A percentile compares a stretch with the other conserved stretches of the same genome.
Conservation (phyloP, 2,329 filamentous ascomycete species). For the Plenodomus biglobosus region DNA sequence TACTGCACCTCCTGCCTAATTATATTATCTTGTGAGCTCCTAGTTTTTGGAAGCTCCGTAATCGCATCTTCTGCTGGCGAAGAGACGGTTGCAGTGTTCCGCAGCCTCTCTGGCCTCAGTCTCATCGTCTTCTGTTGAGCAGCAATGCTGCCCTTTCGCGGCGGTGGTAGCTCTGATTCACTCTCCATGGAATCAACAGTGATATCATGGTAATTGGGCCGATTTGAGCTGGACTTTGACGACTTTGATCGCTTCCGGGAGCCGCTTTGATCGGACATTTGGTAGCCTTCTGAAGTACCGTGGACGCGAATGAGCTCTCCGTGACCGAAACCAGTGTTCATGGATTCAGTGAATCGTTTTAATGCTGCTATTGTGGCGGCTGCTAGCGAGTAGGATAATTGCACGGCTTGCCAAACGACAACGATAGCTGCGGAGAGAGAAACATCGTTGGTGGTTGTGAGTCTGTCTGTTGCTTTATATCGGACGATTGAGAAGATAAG, state of each 20-base stretch:
- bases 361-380: conserved; percentile 13
- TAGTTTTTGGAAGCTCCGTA: background rate
- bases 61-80: background rate
- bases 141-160: background rate
- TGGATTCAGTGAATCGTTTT: conserved; percentile 13
- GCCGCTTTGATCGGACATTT: conserved; percentile 8
- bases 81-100: background rate
- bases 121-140: background rate
- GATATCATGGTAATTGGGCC: background rate
- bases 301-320: conserved; percentile 14
- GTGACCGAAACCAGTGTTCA: conserved; percentile 17
- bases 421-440: conserved; percentile 10
- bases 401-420: conserved; percentile 14
- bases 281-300: conserved; percentile 6
- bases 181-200: background rate
- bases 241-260: background rate
- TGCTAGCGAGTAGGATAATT: conserved; percentile 12
- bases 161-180: background rate
- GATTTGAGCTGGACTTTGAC: background rate
- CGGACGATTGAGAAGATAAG: conserved; percentile 10
- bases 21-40: background rate
- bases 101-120: background rate
- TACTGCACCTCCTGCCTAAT: background rate
- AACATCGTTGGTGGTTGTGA: conserved; percentile 4
- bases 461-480: conserved; percentile 4